phyloP scores from a whole-genome alignment of 176 grass and related monocot species.

The Triticum turgidum region DNA sequence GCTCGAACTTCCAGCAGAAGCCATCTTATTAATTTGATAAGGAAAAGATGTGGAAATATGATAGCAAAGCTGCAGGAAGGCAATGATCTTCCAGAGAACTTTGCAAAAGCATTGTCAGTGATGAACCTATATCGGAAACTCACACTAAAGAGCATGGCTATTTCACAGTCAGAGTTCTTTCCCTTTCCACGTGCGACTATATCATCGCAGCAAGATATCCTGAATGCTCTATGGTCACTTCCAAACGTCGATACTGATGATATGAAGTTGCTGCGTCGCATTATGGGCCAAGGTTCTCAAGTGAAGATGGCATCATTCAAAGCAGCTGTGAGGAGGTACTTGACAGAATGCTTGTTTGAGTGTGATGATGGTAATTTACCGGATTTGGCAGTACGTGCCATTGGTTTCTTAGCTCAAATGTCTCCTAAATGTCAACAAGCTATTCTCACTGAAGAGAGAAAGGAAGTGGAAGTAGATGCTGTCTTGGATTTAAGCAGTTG shows the following conservation, averaged over 20 bases:
- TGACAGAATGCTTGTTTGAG: slow-evolving; percentile 40
- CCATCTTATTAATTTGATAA: slow-evolving; percentile 5
- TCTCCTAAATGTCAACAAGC: not conserved
- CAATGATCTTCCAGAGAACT: slow-evolving; percentile 27
- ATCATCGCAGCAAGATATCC: slow-evolving; percentile 31
- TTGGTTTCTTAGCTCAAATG: slow-evolving; percentile 36
- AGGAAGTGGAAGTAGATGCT: slow-evolving; percentile 32
- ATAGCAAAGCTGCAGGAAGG: slow-evolving; percentile 30
- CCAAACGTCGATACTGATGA: not conserved
- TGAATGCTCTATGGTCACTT: slow-evolving; percentile 51
- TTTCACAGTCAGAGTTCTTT: slow-evolving; percentile 44
- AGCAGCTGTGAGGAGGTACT: slow-evolving; percentile 38
- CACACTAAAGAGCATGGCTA: slow-evolving; percentile 14
- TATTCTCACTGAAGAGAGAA: slow-evolving; percentile 17
- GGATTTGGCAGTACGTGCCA: slow-evolving; percentile 24
- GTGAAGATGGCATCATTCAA: not conserved
- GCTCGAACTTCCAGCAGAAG: slow-evolving; percentile 15
- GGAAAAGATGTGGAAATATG: slow-evolving; percentile 28
- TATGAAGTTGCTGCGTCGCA: slow-evolving; percentile 22
- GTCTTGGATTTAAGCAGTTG: slow-evolving; percentile 47
- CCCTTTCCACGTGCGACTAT: slow-evolving; percentile 30
- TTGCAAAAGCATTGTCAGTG: slow-evolving; percentile 41
- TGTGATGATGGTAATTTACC: slow-evolving; percentile 37
- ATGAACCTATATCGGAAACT: slow-evolving; percentile 29
- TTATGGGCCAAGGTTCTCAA: slow-evolving; percentile 29